Conservation (phyloP, 2,329 filamentous ascomycete genomes). For the Penicillium sp. region DNA sequence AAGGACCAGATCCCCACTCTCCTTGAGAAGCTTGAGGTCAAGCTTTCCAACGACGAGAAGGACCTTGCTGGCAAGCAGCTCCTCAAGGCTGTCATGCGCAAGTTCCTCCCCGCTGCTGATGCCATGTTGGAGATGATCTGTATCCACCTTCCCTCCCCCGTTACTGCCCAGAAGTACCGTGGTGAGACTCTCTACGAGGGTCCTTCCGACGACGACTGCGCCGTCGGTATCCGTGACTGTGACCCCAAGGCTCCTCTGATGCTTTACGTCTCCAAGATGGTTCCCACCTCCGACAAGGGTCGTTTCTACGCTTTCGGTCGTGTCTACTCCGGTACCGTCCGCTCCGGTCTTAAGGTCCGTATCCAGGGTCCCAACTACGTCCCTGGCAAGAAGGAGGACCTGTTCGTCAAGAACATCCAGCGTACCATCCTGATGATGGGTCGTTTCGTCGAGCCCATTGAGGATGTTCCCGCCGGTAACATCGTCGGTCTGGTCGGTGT, state of each 20-base stretch:
- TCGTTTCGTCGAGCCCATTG: constrained; percentile 95
- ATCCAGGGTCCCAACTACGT: constrained; percentile 99
- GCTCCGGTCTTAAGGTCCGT: constrained; percentile 96
- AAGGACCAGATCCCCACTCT: constrained; percentile 78
- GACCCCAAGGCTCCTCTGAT: constrained; percentile 97
- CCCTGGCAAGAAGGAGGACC: constrained; percentile 96
- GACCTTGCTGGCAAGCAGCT: constrained; percentile 95
- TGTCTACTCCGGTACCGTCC: constrained; percentile 98
- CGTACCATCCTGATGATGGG: constrained; percentile 99
- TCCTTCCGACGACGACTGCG: constrained; percentile 81
- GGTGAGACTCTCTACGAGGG: constrained; percentile 98
- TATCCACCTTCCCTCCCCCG: constrained; percentile 92
- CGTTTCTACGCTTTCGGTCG: constrained; percentile 99
- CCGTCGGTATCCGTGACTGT: constrained; percentile 96
- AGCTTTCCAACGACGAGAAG: constrained; percentile 76
- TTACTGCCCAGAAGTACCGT: constrained; percentile 95
- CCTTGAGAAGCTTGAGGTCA: constrained; percentile 87
- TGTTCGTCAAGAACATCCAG: constrained; percentile 99
- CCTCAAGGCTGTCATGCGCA: constrained; percentile 95
- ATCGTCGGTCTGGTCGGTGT: constrained; percentile 99
- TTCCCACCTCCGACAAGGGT: constrained; percentile 97
- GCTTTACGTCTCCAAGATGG: constrained; percentile 99
- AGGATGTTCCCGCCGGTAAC: constrained; percentile 98
- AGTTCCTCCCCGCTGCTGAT: constrained; percentile 96
- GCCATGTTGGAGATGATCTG: constrained; percentile 99